Percentiles rank a stretch among this genome's conserved stretches.
Conservation (phyloP, 306 rosid species). For the Vigna mungo region DNA sequence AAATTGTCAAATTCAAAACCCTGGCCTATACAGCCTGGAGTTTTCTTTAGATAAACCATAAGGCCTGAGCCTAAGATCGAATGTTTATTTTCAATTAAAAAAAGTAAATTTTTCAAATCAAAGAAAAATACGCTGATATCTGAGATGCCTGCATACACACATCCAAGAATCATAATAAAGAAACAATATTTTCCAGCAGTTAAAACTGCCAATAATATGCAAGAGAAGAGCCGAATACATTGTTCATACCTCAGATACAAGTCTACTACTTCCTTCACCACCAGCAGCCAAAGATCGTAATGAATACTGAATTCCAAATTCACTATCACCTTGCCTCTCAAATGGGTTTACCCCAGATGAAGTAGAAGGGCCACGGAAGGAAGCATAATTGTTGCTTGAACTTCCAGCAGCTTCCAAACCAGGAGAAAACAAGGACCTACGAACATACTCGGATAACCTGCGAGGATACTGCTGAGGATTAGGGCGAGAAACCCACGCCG, state of each 20-base stretch:
- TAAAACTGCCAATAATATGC: constrained; percentile 28
- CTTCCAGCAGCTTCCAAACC: constrained; percentile 73
- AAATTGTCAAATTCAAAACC: background rate
- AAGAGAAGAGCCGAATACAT: constrained; percentile 45
- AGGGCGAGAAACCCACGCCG: constrained; percentile 75
- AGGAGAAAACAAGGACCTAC: constrained; percentile 74
- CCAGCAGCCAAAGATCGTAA: constrained; percentile 70
- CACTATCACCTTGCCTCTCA: constrained; percentile 80
- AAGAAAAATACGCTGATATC: background rate
- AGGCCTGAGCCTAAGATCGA: constrained; percentile 14
- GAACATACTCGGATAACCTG: constrained; percentile 79
- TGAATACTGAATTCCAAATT: constrained; percentile 75
- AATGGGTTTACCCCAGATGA: constrained; percentile 65
- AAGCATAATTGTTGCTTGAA: constrained; percentile 55
- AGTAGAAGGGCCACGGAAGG: constrained; percentile 62
- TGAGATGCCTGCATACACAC: constrained; percentile 1
- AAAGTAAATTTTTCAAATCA: background rate
- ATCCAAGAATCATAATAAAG: background rate
- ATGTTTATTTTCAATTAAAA: background rate
- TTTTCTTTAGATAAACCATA: background rate
- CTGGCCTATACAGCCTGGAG: background rate
- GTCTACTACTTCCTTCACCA: constrained; percentile 82
- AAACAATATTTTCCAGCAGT: background rate
- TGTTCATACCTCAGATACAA: constrained; percentile 87
- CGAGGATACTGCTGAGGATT: constrained; percentile 76